A percentile compares a stretch with the other conserved stretches of the same genome.
phyloP scores from a whole-genome alignment of 257 asterid species.

The Leptodermis oblonga region DNA sequence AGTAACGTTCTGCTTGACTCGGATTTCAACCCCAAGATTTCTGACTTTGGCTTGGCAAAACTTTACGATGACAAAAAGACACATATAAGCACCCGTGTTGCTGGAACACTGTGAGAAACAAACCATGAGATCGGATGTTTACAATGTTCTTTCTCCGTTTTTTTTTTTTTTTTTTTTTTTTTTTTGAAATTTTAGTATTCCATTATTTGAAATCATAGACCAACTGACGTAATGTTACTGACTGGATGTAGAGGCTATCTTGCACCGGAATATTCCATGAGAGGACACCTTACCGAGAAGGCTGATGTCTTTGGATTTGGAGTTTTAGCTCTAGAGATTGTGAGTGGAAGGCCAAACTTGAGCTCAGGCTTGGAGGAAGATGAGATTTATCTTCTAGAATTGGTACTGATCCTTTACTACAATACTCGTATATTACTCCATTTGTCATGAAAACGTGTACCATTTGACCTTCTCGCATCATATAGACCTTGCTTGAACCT shows the following conservation, averaged over 20 bases:
- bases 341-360: conserved; percentile 23
- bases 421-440: too few relatives aligned
- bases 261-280: conserved; percentile 22
- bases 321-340: conserved; percentile 23
- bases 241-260: conserved; percentile 21
- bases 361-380: conserved; percentile 17
- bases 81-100: conserved; percentile 82
- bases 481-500: not conserved
- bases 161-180: too few relatives aligned
- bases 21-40: conserved; percentile 57
- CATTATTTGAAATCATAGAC: not conserved
- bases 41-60: conserved; percentile 81
- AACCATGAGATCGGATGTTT: not conserved
- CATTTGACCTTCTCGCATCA: too few relatives aligned
- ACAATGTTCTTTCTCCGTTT: too few relatives aligned
- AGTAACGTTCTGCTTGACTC: conserved; percentile 73
- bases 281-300: conserved; percentile 25
- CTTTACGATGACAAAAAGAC: conserved; percentile 45
- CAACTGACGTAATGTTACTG: not conserved
- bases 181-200: not conserved
- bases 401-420: too few relatives aligned
- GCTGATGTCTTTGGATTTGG: conserved; percentile 27
- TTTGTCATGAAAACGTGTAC: too few relatives aligned
- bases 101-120: conserved; percentile 73
- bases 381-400: conserved; percentile 26